phyloP scores from a whole-genome alignment of 257 asterid genomes.

The Handroanthus guayacan region DNA sequence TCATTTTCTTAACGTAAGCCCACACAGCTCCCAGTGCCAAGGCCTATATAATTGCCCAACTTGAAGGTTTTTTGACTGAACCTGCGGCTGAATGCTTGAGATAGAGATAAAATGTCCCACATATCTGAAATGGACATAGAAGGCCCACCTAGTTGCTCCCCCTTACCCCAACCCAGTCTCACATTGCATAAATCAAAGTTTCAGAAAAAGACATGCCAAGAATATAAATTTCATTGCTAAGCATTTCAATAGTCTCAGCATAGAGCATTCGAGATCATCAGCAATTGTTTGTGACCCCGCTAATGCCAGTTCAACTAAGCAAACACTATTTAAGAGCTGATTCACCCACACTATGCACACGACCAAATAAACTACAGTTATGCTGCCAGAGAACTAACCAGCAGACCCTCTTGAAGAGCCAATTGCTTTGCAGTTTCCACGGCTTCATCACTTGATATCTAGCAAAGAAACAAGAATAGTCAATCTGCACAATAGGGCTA shows the following conservation, averaged over 20 bases:
- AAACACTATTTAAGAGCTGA: not conserved
- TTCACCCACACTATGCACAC: not conserved
- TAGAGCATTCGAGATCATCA: not conserved
- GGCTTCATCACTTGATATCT: constrained; percentile 93
- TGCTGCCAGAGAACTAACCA: constrained; percentile 62
- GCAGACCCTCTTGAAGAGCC: constrained; percentile 93
- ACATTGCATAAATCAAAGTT: too few relatives aligned
- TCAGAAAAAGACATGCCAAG: not conserved
- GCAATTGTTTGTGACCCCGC: not conserved
- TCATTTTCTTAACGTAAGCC: too few relatives aligned
- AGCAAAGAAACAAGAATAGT: constrained; percentile 31
- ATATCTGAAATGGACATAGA: too few relatives aligned
- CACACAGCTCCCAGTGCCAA: too few relatives aligned
- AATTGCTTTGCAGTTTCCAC: constrained; percentile 92
- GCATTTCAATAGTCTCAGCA: constrained; percentile 4
- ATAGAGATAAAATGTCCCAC: too few relatives aligned
- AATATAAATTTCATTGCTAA: not conserved
- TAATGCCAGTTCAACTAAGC: constrained; percentile 15
- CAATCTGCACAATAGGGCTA: constrained; percentile 9
- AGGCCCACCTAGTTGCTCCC: too few relatives aligned
- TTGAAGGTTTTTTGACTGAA: too few relatives aligned
- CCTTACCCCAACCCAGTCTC: too few relatives aligned
- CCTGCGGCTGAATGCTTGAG: too few relatives aligned
- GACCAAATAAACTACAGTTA: constrained; percentile 6
- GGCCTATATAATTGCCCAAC: too few relatives aligned